phyloP scores from a whole-genome alignment of 164 flowering plant genomes.

The Piper longum region DNA sequence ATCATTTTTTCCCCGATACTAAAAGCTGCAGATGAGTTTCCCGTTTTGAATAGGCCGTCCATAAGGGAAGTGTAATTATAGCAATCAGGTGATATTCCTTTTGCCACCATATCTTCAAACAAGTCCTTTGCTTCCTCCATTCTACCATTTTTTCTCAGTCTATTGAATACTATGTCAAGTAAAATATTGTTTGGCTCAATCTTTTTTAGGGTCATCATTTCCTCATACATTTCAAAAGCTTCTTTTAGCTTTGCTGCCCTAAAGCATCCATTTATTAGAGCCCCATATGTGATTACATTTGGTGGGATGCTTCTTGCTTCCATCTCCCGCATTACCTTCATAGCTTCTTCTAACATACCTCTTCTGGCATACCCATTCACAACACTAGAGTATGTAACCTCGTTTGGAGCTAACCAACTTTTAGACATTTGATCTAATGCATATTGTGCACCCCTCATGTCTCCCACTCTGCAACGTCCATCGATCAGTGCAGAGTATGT shows the following conservation, averaged over 20 bases:
- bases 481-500: slow-evolving; percentile 61
- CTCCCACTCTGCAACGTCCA: slow-evolving; percentile 61
- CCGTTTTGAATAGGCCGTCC: slow-evolving; percentile 70
- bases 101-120: slow-evolving; percentile 31
- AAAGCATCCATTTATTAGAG: slow-evolving; percentile 55
- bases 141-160: slow-evolving; percentile 41
- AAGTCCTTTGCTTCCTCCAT: slow-evolving; percentile 53
- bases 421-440: slow-evolving; percentile 48
- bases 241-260: slow-evolving; percentile 47
- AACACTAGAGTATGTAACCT: slow-evolving; percentile 48
- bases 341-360: slow-evolving; percentile 58
- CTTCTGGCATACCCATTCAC: slow-evolving; percentile 51
- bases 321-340: slow-evolving; percentile 38
- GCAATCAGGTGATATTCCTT: slow-evolving; percentile 49
- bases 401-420: slow-evolving; percentile 31
- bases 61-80: slow-evolving; percentile 75
- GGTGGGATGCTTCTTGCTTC: slow-evolving; percentile 28
- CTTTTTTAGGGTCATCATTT: slow-evolving; percentile 39
- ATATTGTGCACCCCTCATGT: slow-evolving; percentile 38
- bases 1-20: slow-evolving; percentile 50
- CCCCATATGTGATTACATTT: slow-evolving; percentile 39
- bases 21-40: slow-evolving; percentile 55
- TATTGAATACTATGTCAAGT: slow-evolving; percentile 58
- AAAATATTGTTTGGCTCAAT: slow-evolving; percentile 38
- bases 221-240: slow-evolving; percentile 42